Base-by-base conservation (phyloP, 2,329 filamentous ascomycete species). In the Neofusicoccum kwambonambiense region DNA sequence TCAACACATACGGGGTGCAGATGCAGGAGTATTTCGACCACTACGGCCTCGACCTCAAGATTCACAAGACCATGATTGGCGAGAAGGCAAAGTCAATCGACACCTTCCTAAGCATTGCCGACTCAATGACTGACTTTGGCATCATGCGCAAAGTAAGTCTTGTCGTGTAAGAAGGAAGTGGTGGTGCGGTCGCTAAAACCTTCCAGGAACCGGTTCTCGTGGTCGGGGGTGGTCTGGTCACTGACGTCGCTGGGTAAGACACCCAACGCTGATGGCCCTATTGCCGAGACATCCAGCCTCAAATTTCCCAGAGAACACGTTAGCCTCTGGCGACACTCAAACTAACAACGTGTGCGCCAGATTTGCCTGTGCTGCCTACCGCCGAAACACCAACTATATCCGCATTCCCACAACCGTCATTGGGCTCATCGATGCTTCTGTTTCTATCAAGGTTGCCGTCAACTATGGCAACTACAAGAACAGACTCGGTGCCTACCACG, bases 391-490 rank as follows among this genome's bases (percentile, higher is more conserved):
- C 49, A 90, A 90, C 77, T 91, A 84, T 78, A 90, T 91, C 72
- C 87, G 89, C 54, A 84, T 91, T 8, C 89, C 89, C 1, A 91
- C 89, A 0, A 91, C 89, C 0, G 87, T 91, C 68, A 91, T 92
- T 71, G 89, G 89, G 9, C 81, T 92, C 54, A 91, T 91, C 66
- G 89, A 92, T 72, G 89, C 89, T 3, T 90, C 87, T 17, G 89
- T 91, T 58, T 89, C 86, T 41, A 91, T 91, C 81, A 91, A 91
- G 74, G 89, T 91, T n/a, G 89, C 87, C 12, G 89, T 91, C 71
- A 91, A 91, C 79, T 90, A 91, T 71, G 88, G 87, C 73, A 86
- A 88, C 74, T 90, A 90, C 81, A 91, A 91, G 82, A 91, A 91
- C 78, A 83, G 88, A 12, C 83, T 91, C 0, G 89, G 89, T 34